Evolutionary conservation across 352 stramenopile species (phyloP).

Genomic region (Blastocystis sp.): DNA sequence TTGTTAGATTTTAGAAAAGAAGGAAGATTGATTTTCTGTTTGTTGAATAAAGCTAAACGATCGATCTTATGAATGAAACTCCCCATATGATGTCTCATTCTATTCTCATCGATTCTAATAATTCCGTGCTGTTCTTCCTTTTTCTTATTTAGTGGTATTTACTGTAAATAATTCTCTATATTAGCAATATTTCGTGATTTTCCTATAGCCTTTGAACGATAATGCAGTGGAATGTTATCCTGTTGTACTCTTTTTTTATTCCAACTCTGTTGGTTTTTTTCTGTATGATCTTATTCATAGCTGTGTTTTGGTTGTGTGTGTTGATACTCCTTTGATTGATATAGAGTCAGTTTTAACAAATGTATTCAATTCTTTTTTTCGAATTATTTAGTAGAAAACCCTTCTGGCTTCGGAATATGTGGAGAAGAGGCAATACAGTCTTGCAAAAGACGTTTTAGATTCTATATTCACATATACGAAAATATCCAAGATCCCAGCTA

Average conservation of each 20-base stretch:
- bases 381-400: conserved; percentile 14
- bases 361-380: not conserved
- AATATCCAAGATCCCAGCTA: not conserved
- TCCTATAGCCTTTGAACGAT: not conserved
- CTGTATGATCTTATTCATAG: not conserved
- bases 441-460: conserved; percentile 1
- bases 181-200: not conserved
- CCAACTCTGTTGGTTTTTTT: not conserved
- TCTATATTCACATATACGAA: conserved; percentile 35
- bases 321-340: conserved; percentile 45
- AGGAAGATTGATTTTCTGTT: not conserved
- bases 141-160: not conserved
- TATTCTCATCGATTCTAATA: no score
- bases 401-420: conserved; percentile 13
- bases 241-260: conserved; percentile 33
- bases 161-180: not conserved
- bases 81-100: no score
- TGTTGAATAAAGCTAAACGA: not conserved
- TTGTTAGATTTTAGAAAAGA: not conserved
- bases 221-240: not conserved
- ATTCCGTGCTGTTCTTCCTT: not conserved
- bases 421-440: not conserved
- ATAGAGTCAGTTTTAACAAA: conserved; percentile 36
- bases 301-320: conserved; percentile 42
- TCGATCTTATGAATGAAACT: not conserved